These are phyloP conservation scores for Chlorophyllum brunneum DNA, from an alignment of 768 basidiomycete genomes.

Conservation along the genomic window DNA sequence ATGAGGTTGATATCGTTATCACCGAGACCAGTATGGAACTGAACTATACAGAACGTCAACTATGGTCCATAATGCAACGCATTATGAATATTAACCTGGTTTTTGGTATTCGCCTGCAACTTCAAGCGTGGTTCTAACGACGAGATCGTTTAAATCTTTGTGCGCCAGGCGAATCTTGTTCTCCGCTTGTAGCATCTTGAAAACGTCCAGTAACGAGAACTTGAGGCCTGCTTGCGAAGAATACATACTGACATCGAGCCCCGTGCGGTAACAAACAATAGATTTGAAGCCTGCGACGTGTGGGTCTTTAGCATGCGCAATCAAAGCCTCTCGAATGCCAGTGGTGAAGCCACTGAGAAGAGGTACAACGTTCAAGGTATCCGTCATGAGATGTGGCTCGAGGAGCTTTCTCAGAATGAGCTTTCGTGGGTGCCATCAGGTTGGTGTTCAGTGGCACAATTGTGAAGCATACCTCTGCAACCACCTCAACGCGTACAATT, in stretches of 20 bases:
- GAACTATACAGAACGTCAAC: conserved; percentile 41
- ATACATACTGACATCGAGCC: conserved; percentile 47
- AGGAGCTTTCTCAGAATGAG: conserved; percentile 29
- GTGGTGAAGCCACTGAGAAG: conserved; percentile 28
- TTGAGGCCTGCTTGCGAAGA: conserved; percentile 23
- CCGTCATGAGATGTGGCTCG: conserved; percentile 14
- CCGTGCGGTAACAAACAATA: conserved; percentile 74
- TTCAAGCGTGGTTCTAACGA: conserved; percentile 52
- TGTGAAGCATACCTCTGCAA: conserved; percentile 56
- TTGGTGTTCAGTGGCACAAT: conserved; percentile 7
- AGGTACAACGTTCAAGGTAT: conserved; percentile 15
- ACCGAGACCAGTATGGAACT: conserved; percentile 82
- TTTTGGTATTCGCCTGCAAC: conserved; percentile 50
- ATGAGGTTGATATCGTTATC: conserved; percentile 64
- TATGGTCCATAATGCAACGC: background rate
- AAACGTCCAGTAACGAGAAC: conserved; percentile 28
- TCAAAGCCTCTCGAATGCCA: conserved; percentile 33
- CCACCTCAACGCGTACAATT: conserved; percentile 64
- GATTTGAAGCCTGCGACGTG: conserved; percentile 72
- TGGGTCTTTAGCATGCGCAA: conserved; percentile 33
- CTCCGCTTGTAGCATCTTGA: conserved; percentile 30
- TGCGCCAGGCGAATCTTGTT: conserved; percentile 49
- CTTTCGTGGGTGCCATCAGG: conserved; percentile 20
- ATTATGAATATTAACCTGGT: conserved; percentile 45
- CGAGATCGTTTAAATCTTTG: conserved; percentile 63